Evolutionary conservation across 2,329 filamentous ascomycete genomes (phyloP).

Genomic region (Aspergillus intermedius): DNA sequence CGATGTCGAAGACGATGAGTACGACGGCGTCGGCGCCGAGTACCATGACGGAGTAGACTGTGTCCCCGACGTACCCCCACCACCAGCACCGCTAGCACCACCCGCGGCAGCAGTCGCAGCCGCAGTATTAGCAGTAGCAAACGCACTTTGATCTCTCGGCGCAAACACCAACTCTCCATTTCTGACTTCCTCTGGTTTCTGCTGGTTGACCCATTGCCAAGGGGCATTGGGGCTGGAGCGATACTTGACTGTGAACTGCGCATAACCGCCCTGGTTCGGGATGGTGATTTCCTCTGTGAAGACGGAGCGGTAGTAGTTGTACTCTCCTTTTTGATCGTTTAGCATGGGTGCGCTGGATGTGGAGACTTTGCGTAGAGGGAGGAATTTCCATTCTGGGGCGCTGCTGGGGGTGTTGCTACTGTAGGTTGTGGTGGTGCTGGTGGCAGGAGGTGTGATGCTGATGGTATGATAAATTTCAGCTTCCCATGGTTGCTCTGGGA

Average conservation of each 20-base stretch:
- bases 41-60: background rate
- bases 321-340: slow-evolving; percentile 12
- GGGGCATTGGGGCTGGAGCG: slow-evolving; percentile 28
- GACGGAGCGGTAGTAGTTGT: slow-evolving; percentile 28
- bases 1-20: slow-evolving; percentile 4
- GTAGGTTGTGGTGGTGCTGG: slow-evolving; percentile 34
- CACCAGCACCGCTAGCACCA: too few relatives aligned
- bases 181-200: slow-evolving; percentile 28
- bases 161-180: slow-evolving; percentile 36
- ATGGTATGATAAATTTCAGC: slow-evolving; percentile 70
- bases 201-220: slow-evolving; percentile 43
- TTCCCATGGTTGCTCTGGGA: slow-evolving; percentile 58
- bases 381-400: slow-evolving; percentile 47
- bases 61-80: background rate
- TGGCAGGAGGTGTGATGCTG: slow-evolving; percentile 35
- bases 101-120: background rate
- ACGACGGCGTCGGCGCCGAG: background rate
- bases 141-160: slow-evolving; percentile 5
- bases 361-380: slow-evolving; percentile 45
- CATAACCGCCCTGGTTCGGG: slow-evolving; percentile 22
- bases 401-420: background rate
- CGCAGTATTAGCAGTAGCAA: slow-evolving; percentile 19
- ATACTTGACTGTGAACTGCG: slow-evolving; percentile 40
- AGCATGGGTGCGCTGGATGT: slow-evolving; percentile 23
- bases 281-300: slow-evolving; percentile 26